phyloP scores from a whole-genome alignment of 2,329 filamentous ascomycete species.

The Akanthomyces lecanii region DNA sequence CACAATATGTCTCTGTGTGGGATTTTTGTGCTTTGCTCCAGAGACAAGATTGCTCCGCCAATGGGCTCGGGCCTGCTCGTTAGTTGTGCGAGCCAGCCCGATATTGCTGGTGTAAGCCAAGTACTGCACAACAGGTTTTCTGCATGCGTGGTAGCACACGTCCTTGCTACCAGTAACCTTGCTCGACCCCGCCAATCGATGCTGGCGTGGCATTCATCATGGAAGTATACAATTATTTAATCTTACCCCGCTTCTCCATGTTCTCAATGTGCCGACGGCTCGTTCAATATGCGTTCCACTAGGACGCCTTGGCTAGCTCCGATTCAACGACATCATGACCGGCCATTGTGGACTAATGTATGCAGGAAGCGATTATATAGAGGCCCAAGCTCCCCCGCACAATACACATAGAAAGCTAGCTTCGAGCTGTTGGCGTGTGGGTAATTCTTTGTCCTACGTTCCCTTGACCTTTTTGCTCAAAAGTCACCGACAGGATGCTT shows the following conservation, averaged over 20 bases:
- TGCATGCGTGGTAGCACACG: neutral
- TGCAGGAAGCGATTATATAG: neutral
- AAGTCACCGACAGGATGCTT: neutral
- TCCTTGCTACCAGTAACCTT: neutral
- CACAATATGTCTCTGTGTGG: neutral
- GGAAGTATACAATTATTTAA: neutral
- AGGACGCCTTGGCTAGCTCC: neutral
- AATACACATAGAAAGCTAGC: neutral
- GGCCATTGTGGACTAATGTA: neutral
- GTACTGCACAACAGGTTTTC: neutral
- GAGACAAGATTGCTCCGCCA: neutral
- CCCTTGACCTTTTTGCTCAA: neutral
- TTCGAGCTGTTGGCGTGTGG: neutral
- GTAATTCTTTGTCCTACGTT: neutral
- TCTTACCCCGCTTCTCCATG: neutral
- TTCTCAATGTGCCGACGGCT: slow-evolving; percentile 5
- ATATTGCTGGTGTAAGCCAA: neutral
- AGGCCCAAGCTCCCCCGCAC: neutral
- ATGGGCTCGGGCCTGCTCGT: neutral
- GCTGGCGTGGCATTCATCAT: neutral
- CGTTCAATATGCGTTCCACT: neutral
- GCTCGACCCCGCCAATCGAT: neutral
- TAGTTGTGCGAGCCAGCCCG: neutral
- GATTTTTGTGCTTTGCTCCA: neutral
- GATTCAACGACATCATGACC: slow-evolving; percentile 13